phyloP scores from a whole-genome alignment of 1,284 basidiomycete genomes.

The Calocybe gambosa region DNA sequence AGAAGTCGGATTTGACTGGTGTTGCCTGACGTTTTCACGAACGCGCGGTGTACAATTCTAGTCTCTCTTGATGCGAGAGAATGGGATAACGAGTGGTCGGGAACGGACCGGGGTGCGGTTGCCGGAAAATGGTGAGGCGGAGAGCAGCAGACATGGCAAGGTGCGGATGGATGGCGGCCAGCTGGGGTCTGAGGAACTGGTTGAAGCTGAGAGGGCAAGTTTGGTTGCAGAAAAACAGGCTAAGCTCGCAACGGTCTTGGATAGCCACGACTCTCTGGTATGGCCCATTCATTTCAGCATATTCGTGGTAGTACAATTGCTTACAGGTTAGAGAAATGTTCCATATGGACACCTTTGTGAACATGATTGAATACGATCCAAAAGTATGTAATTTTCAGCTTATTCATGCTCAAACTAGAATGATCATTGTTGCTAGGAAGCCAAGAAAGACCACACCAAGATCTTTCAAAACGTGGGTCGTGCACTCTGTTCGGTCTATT shows the following conservation, averaged over 20 bases:
- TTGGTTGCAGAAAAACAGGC: slow-evolving; percentile 53
- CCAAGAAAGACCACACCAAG: slow-evolving; percentile 66
- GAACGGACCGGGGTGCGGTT: slow-evolving; percentile 1
- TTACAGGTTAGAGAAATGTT: slow-evolving; percentile 75
- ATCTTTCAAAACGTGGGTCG: slow-evolving; percentile 67
- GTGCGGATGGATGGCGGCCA: slow-evolving; percentile 7
- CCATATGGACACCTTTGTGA: slow-evolving; percentile 76
- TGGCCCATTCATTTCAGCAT: slow-evolving; percentile 34
- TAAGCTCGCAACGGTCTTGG: slow-evolving; percentile 53
- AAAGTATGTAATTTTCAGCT: slow-evolving; percentile 39
- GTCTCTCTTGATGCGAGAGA: slow-evolving; percentile 17
- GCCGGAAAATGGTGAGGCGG: slow-evolving; percentile 1
- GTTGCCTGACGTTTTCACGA: slow-evolving; percentile 6
- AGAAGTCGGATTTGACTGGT: slow-evolving; percentile 10
- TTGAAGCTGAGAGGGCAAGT: slow-evolving; percentile 34
- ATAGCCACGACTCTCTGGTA: slow-evolving; percentile 72
- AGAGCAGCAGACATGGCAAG: slow-evolving; percentile 11
- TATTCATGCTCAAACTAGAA: slow-evolving; percentile 5
- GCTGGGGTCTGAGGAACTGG: slow-evolving; percentile 16
- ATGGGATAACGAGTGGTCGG: slow-evolving; percentile 15
- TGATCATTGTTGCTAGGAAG: slow-evolving; percentile 37
- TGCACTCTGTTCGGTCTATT: slow-evolving; percentile 2
- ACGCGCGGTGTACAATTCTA: slow-evolving; percentile 6
- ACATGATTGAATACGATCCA: slow-evolving; percentile 72
- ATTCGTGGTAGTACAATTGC: not conserved